Percentiles rank a stretch among this genome's conserved stretches.
These are phyloP conservation scores for Aspergillus pseudoterreus DNA, from an alignment of 2,329 filamentous ascomycete species.

Conservation along the genomic window DNA sequence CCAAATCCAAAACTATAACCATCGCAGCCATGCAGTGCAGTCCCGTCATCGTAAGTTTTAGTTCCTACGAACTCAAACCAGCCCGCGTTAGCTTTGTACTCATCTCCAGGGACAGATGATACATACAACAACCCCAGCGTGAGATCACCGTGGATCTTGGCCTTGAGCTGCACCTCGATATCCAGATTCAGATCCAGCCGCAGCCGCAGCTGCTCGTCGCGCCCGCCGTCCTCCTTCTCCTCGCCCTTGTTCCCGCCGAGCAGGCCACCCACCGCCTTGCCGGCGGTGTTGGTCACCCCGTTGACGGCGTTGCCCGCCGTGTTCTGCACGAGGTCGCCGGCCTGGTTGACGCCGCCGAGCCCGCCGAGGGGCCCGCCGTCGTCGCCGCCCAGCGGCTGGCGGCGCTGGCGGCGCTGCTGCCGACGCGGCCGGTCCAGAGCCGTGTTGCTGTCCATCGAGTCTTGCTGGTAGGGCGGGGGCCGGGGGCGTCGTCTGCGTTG, in stretches of 20 bases:
- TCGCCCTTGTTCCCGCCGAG: slow-evolving; percentile 27
- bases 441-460: slow-evolving; percentile 49
- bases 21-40: too few relatives aligned
- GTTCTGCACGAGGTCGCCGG: slow-evolving; percentile 52
- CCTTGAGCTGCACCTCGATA: slow-evolving; percentile 80
- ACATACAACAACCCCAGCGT: slow-evolving; percentile 74
- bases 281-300: slow-evolving; percentile 36
- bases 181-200: slow-evolving; percentile 75
- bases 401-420: slow-evolving; percentile 52
- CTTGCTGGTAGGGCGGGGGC: slow-evolving; percentile 35
- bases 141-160: slow-evolving; percentile 78
- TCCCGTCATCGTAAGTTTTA: not conserved
- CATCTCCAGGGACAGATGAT: not conserved
- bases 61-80: not conserved
- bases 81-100: too few relatives aligned
- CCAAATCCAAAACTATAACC: too few relatives aligned
- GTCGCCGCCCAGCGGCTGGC: slow-evolving; percentile 41
- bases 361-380: slow-evolving; percentile 41
- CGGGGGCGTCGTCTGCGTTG: slow-evolving; percentile 24
- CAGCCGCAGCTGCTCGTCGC: slow-evolving; percentile 50
- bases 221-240: slow-evolving; percentile 36
- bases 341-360: slow-evolving; percentile 56
- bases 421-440: slow-evolving; percentile 47
- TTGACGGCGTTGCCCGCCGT: slow-evolving; percentile 46
- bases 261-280: slow-evolving; percentile 41